Base-by-base conservation (phyloP, 345 rosid genomes). In the Lumnitzera littorea region DNA sequence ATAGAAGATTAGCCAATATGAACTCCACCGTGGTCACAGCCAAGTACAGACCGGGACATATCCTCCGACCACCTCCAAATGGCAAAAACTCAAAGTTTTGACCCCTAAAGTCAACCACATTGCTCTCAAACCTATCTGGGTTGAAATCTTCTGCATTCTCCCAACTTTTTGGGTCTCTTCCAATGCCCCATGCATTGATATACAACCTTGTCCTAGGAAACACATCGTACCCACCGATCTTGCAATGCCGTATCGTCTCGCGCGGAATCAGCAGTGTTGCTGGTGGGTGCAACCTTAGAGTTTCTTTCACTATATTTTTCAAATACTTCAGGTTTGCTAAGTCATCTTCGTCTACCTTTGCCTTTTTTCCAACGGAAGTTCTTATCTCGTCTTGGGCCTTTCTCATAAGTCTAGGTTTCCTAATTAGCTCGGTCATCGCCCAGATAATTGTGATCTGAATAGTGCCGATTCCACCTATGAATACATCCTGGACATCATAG, bases 61-160 rank as follows among this genome's bases (percentile, higher is more conserved):
- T 59, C 74, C 90, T 75, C 23, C 85, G 65, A 3, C 87, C 90
- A 13, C 70, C 63, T 15, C 90, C 90, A 36, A 82, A 81, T 16
- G 89, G 80, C 55, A 81, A 61, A n/a, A 54, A 65, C 79, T 79
- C 86, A 6, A 62, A 84, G 60, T 68, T 50, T 17, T 75, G 80
- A 50, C 87, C 87, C 55, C 55, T 84, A 17, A 64, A 70, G 41
- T 82, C 85, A 11, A 76, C 23, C 2, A 66, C 59, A 63, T 51
- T 72, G 13, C 75, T 72, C 2, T 47, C 24, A 62, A 85, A 82
- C 49, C 88, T 72, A 49, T 78, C 82, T 0, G 84, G 88, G 9
- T 43, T 23, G 54, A 82, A 80, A 8, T 70, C 73, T 13, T 74
- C 66, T 16, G 84, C 76, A 46, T 69, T 66, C 13, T 67, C 50